Percentiles rank a stretch among this genome's conserved stretches.
Evolutionary conservation across 139 green algal genomes (phyloP).

Genomic region (Nannochloris sp.): DNA sequence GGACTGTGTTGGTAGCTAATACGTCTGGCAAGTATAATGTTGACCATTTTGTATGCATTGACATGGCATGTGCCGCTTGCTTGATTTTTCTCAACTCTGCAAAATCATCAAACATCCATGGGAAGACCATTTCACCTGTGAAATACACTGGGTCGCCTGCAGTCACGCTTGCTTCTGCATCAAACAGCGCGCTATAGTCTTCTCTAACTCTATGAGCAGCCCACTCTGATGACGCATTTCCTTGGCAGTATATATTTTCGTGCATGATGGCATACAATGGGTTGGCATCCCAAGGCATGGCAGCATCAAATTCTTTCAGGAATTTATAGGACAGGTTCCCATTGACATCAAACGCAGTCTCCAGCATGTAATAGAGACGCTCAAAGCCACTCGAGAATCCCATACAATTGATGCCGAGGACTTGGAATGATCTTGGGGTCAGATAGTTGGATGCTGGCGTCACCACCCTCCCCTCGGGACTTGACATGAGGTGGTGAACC

Average conservation of each 20-base stretch:
- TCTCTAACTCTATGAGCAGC: slow-evolving; percentile 56
- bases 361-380: slow-evolving; percentile 76
- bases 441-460: slow-evolving; percentile 63
- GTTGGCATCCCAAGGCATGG: slow-evolving; percentile 81
- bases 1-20: slow-evolving; percentile 53
- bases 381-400: slow-evolving; percentile 72
- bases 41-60: slow-evolving; percentile 42
- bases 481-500: slow-evolving; percentile 51
- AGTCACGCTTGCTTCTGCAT: slow-evolving; percentile 43
- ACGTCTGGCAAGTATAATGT: slow-evolving; percentile 62
- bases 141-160: slow-evolving; percentile 44
- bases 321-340: slow-evolving; percentile 59
- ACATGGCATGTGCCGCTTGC: slow-evolving; percentile 31
- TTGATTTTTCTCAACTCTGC: slow-evolving; percentile 57
- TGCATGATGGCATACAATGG: slow-evolving; percentile 91
- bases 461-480: slow-evolving; percentile 40
- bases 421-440: slow-evolving; percentile 65
- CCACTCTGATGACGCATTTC: slow-evolving; percentile 81
- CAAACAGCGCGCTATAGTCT: slow-evolving; percentile 52
- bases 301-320: slow-evolving; percentile 60
- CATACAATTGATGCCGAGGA: slow-evolving; percentile 52
- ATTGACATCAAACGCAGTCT: slow-evolving; percentile 62
- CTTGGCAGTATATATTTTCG: slow-evolving; percentile 92
- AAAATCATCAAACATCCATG: slow-evolving; percentile 89
- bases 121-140: slow-evolving; percentile 87